Evolutionary conservation across 805 yeast species (phyloP), one percentile per base, ranked within the genome.

Genomic region (Candida suzukii): DNA sequence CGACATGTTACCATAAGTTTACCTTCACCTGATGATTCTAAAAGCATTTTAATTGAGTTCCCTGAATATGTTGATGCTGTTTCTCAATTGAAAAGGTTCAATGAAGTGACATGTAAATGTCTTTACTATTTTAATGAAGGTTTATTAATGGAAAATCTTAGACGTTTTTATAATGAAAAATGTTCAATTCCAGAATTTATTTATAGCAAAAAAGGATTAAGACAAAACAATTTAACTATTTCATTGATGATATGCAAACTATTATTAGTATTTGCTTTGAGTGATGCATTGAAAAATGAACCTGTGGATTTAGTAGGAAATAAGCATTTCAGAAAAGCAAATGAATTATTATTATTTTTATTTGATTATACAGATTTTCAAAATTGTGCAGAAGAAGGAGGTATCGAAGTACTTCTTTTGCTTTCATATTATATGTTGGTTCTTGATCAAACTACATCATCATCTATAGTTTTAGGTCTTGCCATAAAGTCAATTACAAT

Each of bases 121-220:
- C 80, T 80, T 53, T 81, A 81, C 61, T 80, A 80, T 51, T 81
- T 80, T 63, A 81, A 81, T 50, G 88, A 81, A 55, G 88, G 88
- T 2, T 52, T 79, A 17, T 81, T 79, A 18, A 78, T 78, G 49
- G 69, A 71, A 46, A 76, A 74, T 46, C 53, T 82, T 40, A 71
- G 72, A 63, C 67, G 75, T 44, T 63, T 80, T 11, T 82, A 81
- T 56, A 70, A 76, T 14, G 35, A 41, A 60, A 64, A 30, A 14
- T 13, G 6, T 17, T 5, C 8, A 6, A 17, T 45, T 47, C 44
- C 43, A 11, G 24, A 31, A 3, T 30, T 42, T 18, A 39, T 26
- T 18, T 6, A 39, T 37, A 38, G 35, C 35, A 25, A 28, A 11
- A 14, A 20, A 14, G 34, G 29, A 30, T 25, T 31, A 16, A 58